phyloP scores from a whole-genome alignment of 2,329 filamentous ascomycete species.

The Dactylonectria macrodidyma region DNA sequence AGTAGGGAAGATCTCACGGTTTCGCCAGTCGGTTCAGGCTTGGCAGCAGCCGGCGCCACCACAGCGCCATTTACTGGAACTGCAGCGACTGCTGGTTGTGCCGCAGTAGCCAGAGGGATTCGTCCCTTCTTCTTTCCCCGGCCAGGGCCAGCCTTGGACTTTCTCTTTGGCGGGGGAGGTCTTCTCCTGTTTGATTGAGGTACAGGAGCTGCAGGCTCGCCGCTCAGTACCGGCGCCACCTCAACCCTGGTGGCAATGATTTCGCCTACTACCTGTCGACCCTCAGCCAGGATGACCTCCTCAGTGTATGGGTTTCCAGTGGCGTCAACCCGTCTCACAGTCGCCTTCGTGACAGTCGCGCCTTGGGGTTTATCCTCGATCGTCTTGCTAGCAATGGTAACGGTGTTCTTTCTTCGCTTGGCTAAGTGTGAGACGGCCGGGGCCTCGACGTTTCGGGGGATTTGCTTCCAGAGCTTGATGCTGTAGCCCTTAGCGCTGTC shows the following conservation, averaged over 20 bases:
- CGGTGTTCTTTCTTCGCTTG: slow-evolving; percentile 72
- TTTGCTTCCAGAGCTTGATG: slow-evolving; percentile 73
- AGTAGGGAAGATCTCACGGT: slow-evolving; percentile 43
- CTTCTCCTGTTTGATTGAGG: slow-evolving; percentile 68
- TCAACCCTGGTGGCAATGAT: slow-evolving; percentile 76
- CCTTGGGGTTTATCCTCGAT: slow-evolving; percentile 60
- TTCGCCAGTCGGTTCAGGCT: slow-evolving; percentile 55
- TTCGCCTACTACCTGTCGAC: slow-evolving; percentile 85
- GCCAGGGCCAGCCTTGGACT: slow-evolving; percentile 81
- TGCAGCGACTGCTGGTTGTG: slow-evolving; percentile 47
- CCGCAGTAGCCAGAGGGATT: slow-evolving; percentile 57
- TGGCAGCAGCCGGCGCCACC: slow-evolving; percentile 55
- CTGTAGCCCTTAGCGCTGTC: slow-evolving; percentile 67
- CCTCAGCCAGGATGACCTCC: slow-evolving; percentile 85
- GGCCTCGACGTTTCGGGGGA: slow-evolving; percentile 71
- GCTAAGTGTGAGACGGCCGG: slow-evolving; percentile 69
- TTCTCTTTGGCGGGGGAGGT: slow-evolving; percentile 84
- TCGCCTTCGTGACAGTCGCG: slow-evolving; percentile 81
- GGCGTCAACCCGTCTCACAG: slow-evolving; percentile 83
- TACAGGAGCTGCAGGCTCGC: slow-evolving; percentile 65
- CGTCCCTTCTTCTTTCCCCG: slow-evolving; percentile 87
- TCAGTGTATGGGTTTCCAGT: slow-evolving; percentile 87
- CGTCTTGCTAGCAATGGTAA: slow-evolving; percentile 70
- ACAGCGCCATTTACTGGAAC: slow-evolving; percentile 56
- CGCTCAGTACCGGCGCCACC: slow-evolving; percentile 58